A percentile compares a stretch with the other conserved stretches of the same genome.
These are phyloP conservation scores for Eucalyptus curtisii DNA, from an alignment of 345 rosid species.

Conservation along the genomic window DNA sequence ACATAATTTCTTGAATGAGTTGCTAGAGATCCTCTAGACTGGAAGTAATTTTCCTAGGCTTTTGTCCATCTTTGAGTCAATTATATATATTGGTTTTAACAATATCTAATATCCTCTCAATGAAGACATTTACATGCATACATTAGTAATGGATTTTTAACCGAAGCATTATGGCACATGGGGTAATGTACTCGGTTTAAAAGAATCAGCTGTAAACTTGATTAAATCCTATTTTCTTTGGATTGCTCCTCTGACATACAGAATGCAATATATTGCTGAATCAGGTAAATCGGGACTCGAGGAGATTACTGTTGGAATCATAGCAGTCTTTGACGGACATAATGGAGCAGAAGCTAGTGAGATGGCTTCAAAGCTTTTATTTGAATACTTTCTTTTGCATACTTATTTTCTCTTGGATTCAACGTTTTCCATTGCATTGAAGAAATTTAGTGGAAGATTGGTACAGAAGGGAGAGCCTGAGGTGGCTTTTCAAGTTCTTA, in stretches of 20 bases:
- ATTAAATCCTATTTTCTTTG: neutral
- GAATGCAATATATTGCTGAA: neutral
- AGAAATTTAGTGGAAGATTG: conserved; percentile 33
- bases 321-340: conserved; percentile 92
- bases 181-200: neutral
- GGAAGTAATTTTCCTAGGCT: neutral
- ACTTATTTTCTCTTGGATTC: conserved; percentile 87
- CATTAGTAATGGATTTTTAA: neutral
- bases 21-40: neutral
- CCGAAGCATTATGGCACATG: neutral
- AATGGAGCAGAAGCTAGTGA: conserved; percentile 98
- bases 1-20: neutral
- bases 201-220: neutral
- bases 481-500: conserved; percentile 29
- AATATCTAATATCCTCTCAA: neutral
- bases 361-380: conserved; percentile 76
- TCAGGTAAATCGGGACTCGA: conserved; percentile 55
- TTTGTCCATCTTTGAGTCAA: neutral
- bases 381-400: conserved; percentile 88
- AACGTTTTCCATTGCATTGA: conserved; percentile 37
- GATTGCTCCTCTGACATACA: neutral
- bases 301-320: conserved; percentile 65
- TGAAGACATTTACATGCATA: neutral
- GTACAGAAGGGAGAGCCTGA: conserved; percentile 27
- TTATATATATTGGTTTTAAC: neutral